Evolutionary conservation across 352 stramenopile genomes (phyloP), one percentile per base, ranked within the genome.

Genomic region (Pythium pyrilobum): DNA sequence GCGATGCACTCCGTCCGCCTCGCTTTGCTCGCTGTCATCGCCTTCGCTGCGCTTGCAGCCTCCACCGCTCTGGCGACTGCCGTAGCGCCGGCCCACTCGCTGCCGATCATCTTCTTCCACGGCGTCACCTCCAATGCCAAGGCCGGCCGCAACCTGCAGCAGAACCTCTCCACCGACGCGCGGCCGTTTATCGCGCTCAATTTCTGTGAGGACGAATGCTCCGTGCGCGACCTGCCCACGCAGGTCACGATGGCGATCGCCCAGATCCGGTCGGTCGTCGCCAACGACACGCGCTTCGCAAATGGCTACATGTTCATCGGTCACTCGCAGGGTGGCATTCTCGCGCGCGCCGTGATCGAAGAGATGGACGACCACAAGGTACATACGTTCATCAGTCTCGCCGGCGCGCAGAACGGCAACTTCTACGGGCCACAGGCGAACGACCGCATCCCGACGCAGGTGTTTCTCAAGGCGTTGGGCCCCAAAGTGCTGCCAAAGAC

Each of bases 101-200:
- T 81, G 15, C 74, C 74, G 1, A 62, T 74, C n/a, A 67, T 79
- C 59, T 79, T 80, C 59, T 77, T 81, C 56, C 72, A 82, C 48
- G 72, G 69, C 36, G 38, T 76, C 42, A 73, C 65, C 20, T 41
- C 45, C 32, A 71, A 71, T 23, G 44, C 56, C 21, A 61, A 46
- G 32, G 52, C 64, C n/a, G 69, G 67, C 5, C 24, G 41, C 15
- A 55, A 66, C 55, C 57, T 78, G 16, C 29, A 73, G 36, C 37
- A 63, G 24, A 74, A 69, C 33, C 62, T 79, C 31, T 64, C 59
- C 0, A 60, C 62, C 16, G 38, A 67, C n/a, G 52, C 55, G 10
- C 68, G 61, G 4, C 47, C 65, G 21, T 75, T 77, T 56, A 50
- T 75, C 9, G 51, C 56, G 5, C 71, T 84, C 31, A 64, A 32